Evolutionary conservation across 306 rosid species (phyloP).

Genomic region (Quercus robur): DNA sequence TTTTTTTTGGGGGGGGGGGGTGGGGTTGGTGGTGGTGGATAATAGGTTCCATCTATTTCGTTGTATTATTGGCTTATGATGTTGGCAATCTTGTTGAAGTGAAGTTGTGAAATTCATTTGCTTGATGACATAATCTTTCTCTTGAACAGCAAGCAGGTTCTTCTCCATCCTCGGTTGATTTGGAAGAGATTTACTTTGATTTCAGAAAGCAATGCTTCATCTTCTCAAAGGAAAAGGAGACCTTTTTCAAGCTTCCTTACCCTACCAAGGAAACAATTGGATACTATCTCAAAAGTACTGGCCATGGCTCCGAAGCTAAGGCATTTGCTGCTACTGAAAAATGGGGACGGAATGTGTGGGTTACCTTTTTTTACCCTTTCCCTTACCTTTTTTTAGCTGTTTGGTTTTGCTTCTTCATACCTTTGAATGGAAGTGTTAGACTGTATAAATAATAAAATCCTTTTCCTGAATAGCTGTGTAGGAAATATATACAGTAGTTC

Average conservation of each 20-base stretch:
- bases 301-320: slow-evolving; percentile 92
- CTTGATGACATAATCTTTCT: slow-evolving; percentile 18
- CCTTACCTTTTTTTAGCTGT: background rate
- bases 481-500: background rate
- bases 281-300: slow-evolving; percentile 74
- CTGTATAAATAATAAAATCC: background rate
- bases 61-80: background rate
- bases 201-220: slow-evolving; percentile 89
- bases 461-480: background rate
- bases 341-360: slow-evolving; percentile 97
- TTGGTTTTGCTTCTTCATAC: background rate
- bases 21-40: too few relatives aligned
- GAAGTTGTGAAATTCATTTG: background rate
- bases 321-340: slow-evolving; percentile 72
- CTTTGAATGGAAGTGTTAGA: slow-evolving; percentile 5
- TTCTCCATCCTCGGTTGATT: slow-evolving; percentile 46
- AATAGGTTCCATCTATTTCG: background rate
- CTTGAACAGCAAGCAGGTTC: slow-evolving; percentile 67
- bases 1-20: background rate
- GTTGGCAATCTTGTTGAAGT: background rate
- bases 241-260: slow-evolving; percentile 81
- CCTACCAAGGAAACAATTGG: slow-evolving; percentile 88
- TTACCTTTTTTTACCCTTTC: slow-evolving; percentile 27
- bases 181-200: slow-evolving; percentile 87
- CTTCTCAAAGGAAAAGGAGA: slow-evolving; percentile 68